Conservation (phyloP, 2,329 filamentous ascomycete species). For the Xylariomycetidae sp. region DNA sequence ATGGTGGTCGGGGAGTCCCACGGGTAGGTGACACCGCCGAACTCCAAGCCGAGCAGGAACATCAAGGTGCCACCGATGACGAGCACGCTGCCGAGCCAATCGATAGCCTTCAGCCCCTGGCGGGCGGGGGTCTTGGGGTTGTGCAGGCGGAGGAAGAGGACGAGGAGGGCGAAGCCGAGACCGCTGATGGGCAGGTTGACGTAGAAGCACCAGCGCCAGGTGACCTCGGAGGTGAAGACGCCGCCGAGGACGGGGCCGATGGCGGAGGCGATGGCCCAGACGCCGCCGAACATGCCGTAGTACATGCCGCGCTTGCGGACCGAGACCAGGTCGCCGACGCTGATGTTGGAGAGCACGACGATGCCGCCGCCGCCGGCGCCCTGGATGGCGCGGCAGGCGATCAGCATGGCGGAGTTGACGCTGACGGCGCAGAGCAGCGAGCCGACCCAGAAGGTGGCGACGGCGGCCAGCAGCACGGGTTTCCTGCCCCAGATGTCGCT, state of each 20-base stretch:
- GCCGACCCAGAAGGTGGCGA: conserved; percentile 49
- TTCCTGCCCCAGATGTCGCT: conserved; percentile 57
- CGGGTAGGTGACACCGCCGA: conserved; percentile 70
- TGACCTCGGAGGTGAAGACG: conserved; percentile 57
- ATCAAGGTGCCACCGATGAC: conserved; percentile 78
- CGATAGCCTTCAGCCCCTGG: conserved; percentile 58
- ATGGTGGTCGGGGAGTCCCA: conserved; percentile 74
- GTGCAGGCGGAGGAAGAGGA: conserved; percentile 64
- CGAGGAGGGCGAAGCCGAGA: conserved; percentile 41
- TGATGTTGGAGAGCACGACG: conserved; percentile 56
- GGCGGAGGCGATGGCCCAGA: conserved; percentile 62
- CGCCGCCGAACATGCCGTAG: conserved; percentile 47
- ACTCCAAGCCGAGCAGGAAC: conserved; percentile 81
- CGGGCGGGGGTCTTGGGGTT: conserved; percentile 60
- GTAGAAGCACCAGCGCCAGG: conserved; percentile 67
- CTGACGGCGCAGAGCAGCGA: conserved; percentile 50
- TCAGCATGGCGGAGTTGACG: conserved; percentile 46
- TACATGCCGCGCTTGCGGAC: conserved; percentile 47
- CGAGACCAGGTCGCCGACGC: conserved; percentile 52
- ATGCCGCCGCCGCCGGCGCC: conserved; percentile 54
- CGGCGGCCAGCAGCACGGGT: conserved; percentile 46
- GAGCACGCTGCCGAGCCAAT: conserved; percentile 51
- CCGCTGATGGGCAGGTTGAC: conserved; percentile 54
- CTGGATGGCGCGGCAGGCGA: conserved; percentile 52
- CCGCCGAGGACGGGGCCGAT: conserved; percentile 67